These are phyloP conservation scores for Scedosporium apiospermum DNA, from an alignment of 2,329 filamentous ascomycete genomes.

Conservation along the genomic window DNA sequence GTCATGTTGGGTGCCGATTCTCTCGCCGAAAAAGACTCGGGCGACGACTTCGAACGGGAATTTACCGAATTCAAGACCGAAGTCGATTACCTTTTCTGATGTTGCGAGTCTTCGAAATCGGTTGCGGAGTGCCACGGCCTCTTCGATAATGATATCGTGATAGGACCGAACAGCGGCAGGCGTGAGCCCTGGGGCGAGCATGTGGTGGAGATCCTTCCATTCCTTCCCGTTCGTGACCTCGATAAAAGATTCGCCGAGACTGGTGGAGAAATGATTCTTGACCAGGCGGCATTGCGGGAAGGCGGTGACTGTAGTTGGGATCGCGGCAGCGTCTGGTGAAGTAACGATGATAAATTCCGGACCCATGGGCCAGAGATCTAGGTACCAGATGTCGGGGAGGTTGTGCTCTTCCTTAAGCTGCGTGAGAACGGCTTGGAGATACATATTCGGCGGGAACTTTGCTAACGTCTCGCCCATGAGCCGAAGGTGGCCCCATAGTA, in stretches of 20 bases:
- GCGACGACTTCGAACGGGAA: constrained; percentile 16
- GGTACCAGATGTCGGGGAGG: constrained; percentile 21
- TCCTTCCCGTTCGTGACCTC: constrained; percentile 16
- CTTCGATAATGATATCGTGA: constrained; percentile 15
- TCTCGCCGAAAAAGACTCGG: constrained; percentile 14
- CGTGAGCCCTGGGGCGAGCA: constrained; percentile 19
- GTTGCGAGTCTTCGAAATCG: constrained; percentile 8
- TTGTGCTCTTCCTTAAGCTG: constrained; percentile 14
- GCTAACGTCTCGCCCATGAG: constrained; percentile 11
- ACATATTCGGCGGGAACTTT: constrained; percentile 13
- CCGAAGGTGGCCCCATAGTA: constrained; percentile 14
- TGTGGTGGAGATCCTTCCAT: constrained; percentile 19
- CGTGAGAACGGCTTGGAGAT: constrained; percentile 15
- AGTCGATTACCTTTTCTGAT: constrained; percentile 8
- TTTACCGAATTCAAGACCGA: constrained; percentile 12
- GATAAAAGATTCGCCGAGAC: constrained; percentile 15
- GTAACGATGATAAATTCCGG: constrained; percentile 16
- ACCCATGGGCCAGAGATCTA: constrained; percentile 20
- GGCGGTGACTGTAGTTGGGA: constrained; percentile 14
- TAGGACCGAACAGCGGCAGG: constrained; percentile 15
- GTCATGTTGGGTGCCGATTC: constrained; percentile 12
- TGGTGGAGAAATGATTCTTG: constrained; percentile 13
- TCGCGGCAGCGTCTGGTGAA: constrained; percentile 16
- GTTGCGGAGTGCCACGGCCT: constrained; percentile 14
- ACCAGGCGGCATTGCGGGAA: constrained; percentile 14